A percentile compares a stretch with the other conserved stretches of the same genome.
Evolutionary conservation across 441 rosid species (phyloP).

Genomic region (Gossypium trilobum): DNA sequence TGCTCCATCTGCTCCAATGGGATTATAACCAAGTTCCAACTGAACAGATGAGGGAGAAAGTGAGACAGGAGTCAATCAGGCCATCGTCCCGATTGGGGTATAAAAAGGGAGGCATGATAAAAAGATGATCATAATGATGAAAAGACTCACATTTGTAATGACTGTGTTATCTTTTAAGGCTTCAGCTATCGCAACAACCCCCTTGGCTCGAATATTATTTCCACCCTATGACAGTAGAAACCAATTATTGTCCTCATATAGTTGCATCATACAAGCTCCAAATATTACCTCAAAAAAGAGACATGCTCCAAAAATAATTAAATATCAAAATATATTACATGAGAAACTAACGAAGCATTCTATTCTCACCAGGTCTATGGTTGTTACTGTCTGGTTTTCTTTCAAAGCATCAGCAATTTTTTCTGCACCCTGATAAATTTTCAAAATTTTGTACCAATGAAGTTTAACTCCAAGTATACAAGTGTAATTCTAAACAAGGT

Average conservation of each 20-base stretch:
- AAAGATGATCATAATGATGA: slow-evolving; percentile 5
- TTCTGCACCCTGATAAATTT: slow-evolving; percentile 63
- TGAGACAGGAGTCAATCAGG: not conserved
- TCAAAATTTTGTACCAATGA: slow-evolving; percentile 9
- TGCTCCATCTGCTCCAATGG: slow-evolving; percentile 80
- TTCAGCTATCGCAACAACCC: slow-evolving; percentile 61
- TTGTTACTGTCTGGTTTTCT: slow-evolving; percentile 60
- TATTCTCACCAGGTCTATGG: slow-evolving; percentile 71
- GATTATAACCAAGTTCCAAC: slow-evolving; percentile 92
- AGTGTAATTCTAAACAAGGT: not conserved
- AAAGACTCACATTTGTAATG: slow-evolving; percentile 54
- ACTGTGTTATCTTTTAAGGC: slow-evolving; percentile 64
- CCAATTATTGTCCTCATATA: slow-evolving; percentile 11
- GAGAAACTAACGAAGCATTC: slow-evolving; percentile 6
- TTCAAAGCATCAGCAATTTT: slow-evolving; percentile 73
- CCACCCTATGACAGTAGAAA: slow-evolving; percentile 56
- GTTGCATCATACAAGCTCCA: not conserved
- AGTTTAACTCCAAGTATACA: slow-evolving; percentile 11
- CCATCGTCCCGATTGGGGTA: slow-evolving; percentile 14
- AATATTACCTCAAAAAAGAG: not conserved
- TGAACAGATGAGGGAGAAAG: slow-evolving; percentile 18
- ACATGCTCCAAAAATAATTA: not conserved
- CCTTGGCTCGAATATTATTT: slow-evolving; percentile 74
- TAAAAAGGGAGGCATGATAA: slow-evolving; percentile 1
- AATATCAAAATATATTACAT: not conserved